Percentiles rank a stretch among this genome's conserved stretches.
phyloP scores from a whole-genome alignment of 2,329 filamentous ascomycete genomes.

The Teratosphaeria pseudoeucalypti region DNA sequence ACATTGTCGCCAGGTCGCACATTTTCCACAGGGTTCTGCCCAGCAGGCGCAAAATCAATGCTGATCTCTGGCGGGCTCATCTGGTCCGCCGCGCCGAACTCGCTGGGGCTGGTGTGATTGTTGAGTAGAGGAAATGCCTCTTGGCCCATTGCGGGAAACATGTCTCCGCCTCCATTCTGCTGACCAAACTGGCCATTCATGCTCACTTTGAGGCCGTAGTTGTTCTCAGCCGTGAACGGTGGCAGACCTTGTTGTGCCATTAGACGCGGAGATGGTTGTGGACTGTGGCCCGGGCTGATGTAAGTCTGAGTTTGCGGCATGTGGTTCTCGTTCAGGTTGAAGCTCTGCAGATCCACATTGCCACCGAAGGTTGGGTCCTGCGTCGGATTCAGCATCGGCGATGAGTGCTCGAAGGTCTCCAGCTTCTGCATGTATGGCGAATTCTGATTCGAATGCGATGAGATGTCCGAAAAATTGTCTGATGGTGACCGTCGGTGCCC shows the following conservation, averaged over 20 bases:
- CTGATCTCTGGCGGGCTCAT: constrained; percentile 94
- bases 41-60: constrained; percentile 76
- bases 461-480: constrained; percentile 80
- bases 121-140: constrained; percentile 40
- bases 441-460: constrained; percentile 59
- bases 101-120: constrained; percentile 36
- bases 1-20: constrained; percentile 48
- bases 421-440: constrained; percentile 72
- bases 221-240: constrained; percentile 34
- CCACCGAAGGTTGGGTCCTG: constrained; percentile 70
- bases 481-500: constrained; percentile 76
- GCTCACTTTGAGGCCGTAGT: constrained; percentile 37
- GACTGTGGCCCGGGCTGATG: constrained; percentile 55
- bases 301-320: constrained; percentile 26
- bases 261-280: constrained; percentile 57
- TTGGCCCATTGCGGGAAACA: constrained; percentile 40
- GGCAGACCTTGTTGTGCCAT: constrained; percentile 50
- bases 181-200: constrained; percentile 39
- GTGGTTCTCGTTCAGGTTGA: constrained; percentile 64
- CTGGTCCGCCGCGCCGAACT: constrained; percentile 58
- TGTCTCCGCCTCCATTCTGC: constrained; percentile 37
- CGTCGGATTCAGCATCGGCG: constrained; percentile 65
- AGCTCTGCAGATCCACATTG: constrained; percentile 64
- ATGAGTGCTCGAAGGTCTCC: constrained; percentile 74
- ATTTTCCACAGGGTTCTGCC: constrained; percentile 31